phyloP scores from a whole-genome alignment of 2,329 filamentous ascomycete genomes.

The Fusarium illudens region DNA sequence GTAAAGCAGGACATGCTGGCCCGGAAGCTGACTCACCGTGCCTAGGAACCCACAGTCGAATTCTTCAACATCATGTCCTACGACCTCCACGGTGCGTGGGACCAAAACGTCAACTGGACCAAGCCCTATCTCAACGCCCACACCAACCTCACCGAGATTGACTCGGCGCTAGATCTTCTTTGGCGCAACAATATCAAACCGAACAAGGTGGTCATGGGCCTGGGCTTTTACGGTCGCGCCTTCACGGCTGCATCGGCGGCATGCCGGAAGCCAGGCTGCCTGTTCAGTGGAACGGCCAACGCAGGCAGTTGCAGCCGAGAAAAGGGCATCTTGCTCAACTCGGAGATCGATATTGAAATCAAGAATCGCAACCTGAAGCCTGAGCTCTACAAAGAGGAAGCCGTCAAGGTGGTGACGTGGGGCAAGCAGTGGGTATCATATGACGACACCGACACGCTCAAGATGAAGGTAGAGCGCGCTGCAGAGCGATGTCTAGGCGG shows the following conservation, averaged over 20 bases:
- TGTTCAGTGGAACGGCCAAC: not conserved
- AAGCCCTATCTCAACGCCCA: constrained; percentile 18
- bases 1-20: not conserved
- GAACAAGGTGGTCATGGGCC: constrained; percentile 11
- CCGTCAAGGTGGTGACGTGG: constrained; percentile 2
- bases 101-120: not conserved
- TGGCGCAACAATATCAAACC: constrained; percentile 15
- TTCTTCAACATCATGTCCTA: constrained; percentile 7
- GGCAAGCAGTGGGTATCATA: constrained; percentile 10
- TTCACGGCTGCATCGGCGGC: not conserved
- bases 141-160: constrained; percentile 30
- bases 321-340: constrained; percentile 5
- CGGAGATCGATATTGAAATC: not conserved
- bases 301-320: constrained; percentile 4
- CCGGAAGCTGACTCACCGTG: not conserved
- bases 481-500: constrained; percentile 9
- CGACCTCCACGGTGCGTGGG: constrained; percentile 17
- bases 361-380: not conserved
- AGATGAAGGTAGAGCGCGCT: constrained; percentile 10
- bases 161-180: constrained; percentile 8
- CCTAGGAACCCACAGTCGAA: not conserved
- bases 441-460: constrained; percentile 11
- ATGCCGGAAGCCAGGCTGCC: constrained; percentile 12
- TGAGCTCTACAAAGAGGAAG: not conserved
- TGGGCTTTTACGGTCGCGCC: constrained; percentile 27